Conservation (phyloP, 257 asterid species). For the Solanum bulbocastanum region DNA sequence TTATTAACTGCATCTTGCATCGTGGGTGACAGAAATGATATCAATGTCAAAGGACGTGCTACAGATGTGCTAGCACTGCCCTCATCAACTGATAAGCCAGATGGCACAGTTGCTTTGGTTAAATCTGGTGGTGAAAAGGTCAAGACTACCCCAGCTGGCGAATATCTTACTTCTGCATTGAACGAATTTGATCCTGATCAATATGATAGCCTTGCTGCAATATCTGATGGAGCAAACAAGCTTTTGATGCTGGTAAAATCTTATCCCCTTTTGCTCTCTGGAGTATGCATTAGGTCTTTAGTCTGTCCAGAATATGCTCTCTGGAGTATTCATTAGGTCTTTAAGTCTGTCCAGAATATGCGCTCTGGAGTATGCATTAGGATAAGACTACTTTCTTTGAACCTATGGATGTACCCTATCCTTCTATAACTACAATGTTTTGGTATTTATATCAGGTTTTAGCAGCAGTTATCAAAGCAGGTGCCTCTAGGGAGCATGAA, state of each 20-base stretch:
- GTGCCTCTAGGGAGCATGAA: conserved; percentile 99
- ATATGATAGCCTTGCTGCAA: conserved; percentile 91
- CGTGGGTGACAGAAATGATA: conserved; percentile 45
- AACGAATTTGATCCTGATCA: conserved; percentile 97
- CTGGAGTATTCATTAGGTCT: not conserved
- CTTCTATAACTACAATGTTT: conserved; percentile 13
- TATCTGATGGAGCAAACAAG: conserved; percentile 99
- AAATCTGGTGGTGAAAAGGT: conserved; percentile 58
- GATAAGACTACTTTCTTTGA: not conserved
- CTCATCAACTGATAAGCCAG: conserved; percentile 46
- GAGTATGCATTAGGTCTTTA: not conserved
- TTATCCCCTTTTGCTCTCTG: not conserved
- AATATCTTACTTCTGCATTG: conserved; percentile 91
- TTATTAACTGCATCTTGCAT: not conserved
- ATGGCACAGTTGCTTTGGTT: conserved; percentile 68
- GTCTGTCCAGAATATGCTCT: not conserved
- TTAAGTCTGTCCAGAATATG: not conserved
- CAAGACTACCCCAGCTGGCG: conserved; percentile 97
- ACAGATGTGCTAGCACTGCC: conserved; percentile 46
- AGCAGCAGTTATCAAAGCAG: conserved; percentile 99
- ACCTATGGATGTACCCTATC: not conserved
- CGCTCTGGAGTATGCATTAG: not conserved
- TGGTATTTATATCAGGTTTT: conserved; percentile 53
- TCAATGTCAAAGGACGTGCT: conserved; percentile 39
- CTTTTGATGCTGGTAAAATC: conserved; percentile 87